These are phyloP conservation scores for Globisporangium polare DNA, from an alignment of 352 stramenopile genomes.

Conservation along the genomic window DNA sequence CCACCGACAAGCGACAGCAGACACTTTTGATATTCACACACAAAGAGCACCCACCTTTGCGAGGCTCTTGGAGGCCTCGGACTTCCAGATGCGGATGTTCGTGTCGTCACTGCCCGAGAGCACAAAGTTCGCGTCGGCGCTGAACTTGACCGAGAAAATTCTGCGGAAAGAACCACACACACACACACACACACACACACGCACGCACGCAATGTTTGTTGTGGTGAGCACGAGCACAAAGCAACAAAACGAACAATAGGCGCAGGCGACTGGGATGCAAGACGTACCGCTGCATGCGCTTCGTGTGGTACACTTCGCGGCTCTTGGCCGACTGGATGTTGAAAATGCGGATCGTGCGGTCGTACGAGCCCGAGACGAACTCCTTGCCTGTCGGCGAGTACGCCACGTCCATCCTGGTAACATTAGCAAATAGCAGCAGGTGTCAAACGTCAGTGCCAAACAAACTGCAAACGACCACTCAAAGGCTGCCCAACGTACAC, in stretches of 20 bases:
- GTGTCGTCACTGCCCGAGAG: slow-evolving; percentile 98
- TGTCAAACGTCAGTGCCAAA: background rate
- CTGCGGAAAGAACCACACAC: slow-evolving; percentile 15
- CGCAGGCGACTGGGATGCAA: background rate
- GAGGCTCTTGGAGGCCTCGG: slow-evolving; percentile 92
- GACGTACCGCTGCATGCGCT: slow-evolving; percentile 96
- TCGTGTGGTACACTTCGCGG: slow-evolving; percentile 96
- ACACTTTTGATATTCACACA: background rate
- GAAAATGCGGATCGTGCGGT: slow-evolving; percentile 99
- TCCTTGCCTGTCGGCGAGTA: slow-evolving; percentile 98
- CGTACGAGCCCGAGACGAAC: slow-evolving; percentile 98
- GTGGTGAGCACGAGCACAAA: slow-evolving; percentile 1
- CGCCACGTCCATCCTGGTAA: slow-evolving; percentile 90
- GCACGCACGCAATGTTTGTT: background rate
- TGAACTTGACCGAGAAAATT: slow-evolving; percentile 87
- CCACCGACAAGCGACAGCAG: background rate
- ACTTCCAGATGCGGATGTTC: slow-evolving; percentile 99
- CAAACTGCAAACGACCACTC: background rate
- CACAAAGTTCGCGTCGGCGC: slow-evolving; percentile 92
- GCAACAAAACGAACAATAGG: slow-evolving; percentile 2
- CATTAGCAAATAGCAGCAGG: background rate
- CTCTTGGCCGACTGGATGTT: slow-evolving; percentile 79
- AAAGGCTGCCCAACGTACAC: slow-evolving; percentile 66
- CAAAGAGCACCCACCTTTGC: slow-evolving; percentile 64
- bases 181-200: background rate